phyloP scores from a whole-genome alignment of 2,329 filamentous ascomycete species.

The Magnaporthiopsis poae region DNA sequence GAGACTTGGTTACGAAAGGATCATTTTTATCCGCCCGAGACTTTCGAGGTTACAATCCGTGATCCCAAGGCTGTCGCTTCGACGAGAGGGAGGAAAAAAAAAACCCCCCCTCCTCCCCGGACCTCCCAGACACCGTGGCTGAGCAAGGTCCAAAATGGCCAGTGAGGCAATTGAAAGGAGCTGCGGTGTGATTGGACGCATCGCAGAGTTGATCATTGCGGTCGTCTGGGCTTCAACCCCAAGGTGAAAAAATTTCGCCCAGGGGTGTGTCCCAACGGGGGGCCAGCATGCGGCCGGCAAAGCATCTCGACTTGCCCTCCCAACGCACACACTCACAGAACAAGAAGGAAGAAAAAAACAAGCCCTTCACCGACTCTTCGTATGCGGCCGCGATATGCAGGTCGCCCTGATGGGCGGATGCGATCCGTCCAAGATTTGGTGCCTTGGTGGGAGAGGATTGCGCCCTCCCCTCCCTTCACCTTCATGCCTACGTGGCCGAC shows the following conservation, averaged over 20 bases:
- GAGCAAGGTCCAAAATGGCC: too few species aligned
- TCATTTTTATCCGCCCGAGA: too few species aligned
- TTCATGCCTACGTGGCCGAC: background rate
- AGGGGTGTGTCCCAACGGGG: background rate
- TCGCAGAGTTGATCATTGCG: too few species aligned
- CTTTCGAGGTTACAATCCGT: too few species aligned
- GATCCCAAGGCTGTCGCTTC: too few species aligned
- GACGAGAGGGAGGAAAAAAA: too few species aligned
- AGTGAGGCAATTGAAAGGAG: too few species aligned
- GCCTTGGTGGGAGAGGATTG: background rate
- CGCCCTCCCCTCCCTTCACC: background rate
- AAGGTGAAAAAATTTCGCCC: background rate
- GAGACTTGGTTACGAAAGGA: too few species aligned
- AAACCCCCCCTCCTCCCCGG: too few species aligned
- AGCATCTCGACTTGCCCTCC: background rate
- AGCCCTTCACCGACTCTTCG: background rate
- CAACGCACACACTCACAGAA: background rate
- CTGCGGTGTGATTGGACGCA: too few species aligned
- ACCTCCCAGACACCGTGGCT: too few species aligned
- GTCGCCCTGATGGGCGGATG: background rate
- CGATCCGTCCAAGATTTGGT: background rate
- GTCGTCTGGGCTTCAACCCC: background rate
- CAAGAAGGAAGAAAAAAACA: background rate
- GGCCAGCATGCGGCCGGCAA: background rate
- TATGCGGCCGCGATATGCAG: background rate